Evolutionary conservation across 208 protist species (phyloP).

Genomic region (Naegleria fowleri): DNA sequence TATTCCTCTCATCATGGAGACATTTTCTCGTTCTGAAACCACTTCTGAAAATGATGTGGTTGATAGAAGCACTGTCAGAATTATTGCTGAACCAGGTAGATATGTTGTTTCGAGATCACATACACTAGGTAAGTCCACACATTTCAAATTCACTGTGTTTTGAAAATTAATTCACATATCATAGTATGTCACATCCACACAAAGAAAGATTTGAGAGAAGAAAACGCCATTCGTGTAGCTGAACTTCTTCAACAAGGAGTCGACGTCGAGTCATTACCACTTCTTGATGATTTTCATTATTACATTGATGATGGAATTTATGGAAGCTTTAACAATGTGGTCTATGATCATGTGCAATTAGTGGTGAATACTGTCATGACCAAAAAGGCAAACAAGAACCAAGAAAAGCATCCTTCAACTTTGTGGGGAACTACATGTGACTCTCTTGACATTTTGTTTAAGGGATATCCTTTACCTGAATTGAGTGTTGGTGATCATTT

Average conservation of each 20-base stretch:
- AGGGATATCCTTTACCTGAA: slow-evolving; percentile 59
- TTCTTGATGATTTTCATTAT: slow-evolving; percentile 55
- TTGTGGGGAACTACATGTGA: slow-evolving; percentile 77
- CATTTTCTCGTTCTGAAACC: slow-evolving; percentile 48
- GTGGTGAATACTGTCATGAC: not conserved
- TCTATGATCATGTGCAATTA: slow-evolving; percentile 65
- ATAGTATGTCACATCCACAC: not conserved
- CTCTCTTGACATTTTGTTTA: slow-evolving; percentile 66
- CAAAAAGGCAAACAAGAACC: slow-evolving; percentile 19
- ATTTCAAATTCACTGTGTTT: too few species aligned
- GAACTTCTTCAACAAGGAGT: not conserved
- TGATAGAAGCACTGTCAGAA: slow-evolving; percentile 36
- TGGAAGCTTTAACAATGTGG: slow-evolving; percentile 69
- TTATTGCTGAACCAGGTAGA: slow-evolving; percentile 70
- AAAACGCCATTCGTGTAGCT: not conserved
- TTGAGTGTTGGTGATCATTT: slow-evolving; percentile 67
- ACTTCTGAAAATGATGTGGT: not conserved
- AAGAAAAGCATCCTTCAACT: slow-evolving; percentile 46
- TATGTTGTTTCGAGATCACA: slow-evolving; percentile 62
- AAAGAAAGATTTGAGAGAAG: not conserved
- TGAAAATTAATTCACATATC: too few species aligned
- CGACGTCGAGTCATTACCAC: not conserved
- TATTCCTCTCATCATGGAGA: slow-evolving; percentile 50
- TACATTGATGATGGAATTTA: slow-evolving; percentile 76
- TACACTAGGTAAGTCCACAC: slow-evolving; percentile 56